phyloP scores from a whole-genome alignment of 345 rosid species.

The Punica granatum region DNA sequence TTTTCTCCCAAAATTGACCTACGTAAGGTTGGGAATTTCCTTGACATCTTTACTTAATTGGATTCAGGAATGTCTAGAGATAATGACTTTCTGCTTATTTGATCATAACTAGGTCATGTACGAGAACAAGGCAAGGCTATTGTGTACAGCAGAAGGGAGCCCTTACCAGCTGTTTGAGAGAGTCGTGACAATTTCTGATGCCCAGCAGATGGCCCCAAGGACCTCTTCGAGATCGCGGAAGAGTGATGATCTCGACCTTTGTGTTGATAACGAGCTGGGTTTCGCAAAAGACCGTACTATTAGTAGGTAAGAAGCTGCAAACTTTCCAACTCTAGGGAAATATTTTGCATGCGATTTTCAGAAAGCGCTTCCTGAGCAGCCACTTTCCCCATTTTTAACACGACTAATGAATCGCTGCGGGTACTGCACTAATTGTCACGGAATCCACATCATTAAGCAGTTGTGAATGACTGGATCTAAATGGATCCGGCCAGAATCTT shows the following conservation, averaged over 20 bases:
- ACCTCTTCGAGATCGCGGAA: slow-evolving; percentile 76
- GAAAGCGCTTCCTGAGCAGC: background rate
- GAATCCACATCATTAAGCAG: background rate
- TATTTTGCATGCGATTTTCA: background rate
- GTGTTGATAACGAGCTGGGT: slow-evolving; percentile 92
- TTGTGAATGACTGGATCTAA: background rate
- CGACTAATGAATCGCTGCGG: background rate
- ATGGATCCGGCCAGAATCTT: background rate
- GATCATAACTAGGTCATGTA: slow-evolving; percentile 67
- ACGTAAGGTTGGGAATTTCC: background rate
- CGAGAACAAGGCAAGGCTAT: slow-evolving; percentile 70
- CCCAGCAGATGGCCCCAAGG: slow-evolving; percentile 66
- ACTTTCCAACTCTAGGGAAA: background rate
- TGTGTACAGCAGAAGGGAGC: slow-evolving; percentile 85
- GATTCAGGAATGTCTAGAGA: background rate
- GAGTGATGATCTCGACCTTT: slow-evolving; percentile 69
- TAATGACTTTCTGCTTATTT: background rate
- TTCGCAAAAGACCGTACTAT: slow-evolving; percentile 97
- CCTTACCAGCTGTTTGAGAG: slow-evolving; percentile 65
- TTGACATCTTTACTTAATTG: background rate
- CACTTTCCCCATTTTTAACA: too few species aligned
- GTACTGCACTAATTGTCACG: background rate
- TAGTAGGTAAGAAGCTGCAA: slow-evolving; percentile 50
- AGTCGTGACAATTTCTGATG: slow-evolving; percentile 70
- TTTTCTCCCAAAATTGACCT: background rate